Percentiles rank a stretch among this genome's conserved stretches.
Conservation (phyloP, 2,329 filamentous ascomycete species). For the Xylaria sp. region DNA sequence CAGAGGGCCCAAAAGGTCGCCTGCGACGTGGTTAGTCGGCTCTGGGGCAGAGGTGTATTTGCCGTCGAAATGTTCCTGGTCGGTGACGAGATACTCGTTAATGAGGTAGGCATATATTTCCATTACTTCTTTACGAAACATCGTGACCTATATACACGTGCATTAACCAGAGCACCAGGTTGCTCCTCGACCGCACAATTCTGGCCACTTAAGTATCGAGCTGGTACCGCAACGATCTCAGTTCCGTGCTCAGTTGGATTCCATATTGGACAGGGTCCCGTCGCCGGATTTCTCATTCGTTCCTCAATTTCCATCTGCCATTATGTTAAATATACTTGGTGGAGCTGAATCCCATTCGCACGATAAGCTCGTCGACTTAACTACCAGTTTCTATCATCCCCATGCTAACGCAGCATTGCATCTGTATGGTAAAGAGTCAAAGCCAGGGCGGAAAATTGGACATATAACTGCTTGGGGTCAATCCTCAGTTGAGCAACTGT, state of each 20-base stretch:
- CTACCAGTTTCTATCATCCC: constrained; percentile 56
- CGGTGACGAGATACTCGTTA: constrained; percentile 79
- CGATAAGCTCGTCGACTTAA: constrained; percentile 59
- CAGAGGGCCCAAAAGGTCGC: constrained; percentile 80
- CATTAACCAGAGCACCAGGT: constrained; percentile 29
- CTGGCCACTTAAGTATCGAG: constrained; percentile 95
- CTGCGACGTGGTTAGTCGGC: constrained; percentile 78
- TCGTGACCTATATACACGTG: neutral
- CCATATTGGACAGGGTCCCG: constrained; percentile 77
- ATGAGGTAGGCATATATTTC: constrained; percentile 63
- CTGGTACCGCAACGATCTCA: constrained; percentile 85
- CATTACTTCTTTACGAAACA: neutral
- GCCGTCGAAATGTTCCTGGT: constrained; percentile 96
- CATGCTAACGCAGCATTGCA: constrained; percentile 73
- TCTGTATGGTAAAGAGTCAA: constrained; percentile 90
- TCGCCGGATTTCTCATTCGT: constrained; percentile 64
- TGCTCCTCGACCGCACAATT: constrained; percentile 73
- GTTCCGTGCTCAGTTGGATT: constrained; percentile 88
- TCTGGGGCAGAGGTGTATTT: constrained; percentile 92
- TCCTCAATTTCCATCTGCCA: constrained; percentile 70
- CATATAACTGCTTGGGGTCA: constrained; percentile 85
- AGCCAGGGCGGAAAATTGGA: constrained; percentile 92
- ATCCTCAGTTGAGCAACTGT: constrained; percentile 72
- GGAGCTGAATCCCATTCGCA: constrained; percentile 75
- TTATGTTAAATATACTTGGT: constrained; percentile 85